Evolutionary conservation across 2,329 filamentous ascomycete genomes (phyloP).

Genomic region (Sporothrix luriei): DNA sequence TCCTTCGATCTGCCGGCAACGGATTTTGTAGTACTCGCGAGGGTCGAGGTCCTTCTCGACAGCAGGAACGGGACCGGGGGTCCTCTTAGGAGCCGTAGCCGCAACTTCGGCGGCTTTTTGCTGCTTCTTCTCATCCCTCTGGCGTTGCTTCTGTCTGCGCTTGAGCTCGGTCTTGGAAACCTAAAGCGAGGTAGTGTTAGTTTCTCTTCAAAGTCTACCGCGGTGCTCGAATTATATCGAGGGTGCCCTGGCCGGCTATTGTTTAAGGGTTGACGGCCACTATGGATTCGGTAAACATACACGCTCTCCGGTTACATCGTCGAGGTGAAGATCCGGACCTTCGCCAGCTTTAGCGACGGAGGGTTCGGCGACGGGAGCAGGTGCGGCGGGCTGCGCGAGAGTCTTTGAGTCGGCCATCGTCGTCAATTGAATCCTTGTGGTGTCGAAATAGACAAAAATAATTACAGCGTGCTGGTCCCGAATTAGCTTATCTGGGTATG

Average conservation of each 20-base stretch:
- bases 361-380: constrained; percentile 26
- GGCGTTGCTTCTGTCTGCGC: constrained; percentile 89
- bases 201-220: background rate
- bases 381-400: constrained; percentile 26
- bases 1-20: constrained; percentile 76
- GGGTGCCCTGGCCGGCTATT: no score
- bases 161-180: constrained; percentile 87
- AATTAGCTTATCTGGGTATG: no score
- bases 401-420: constrained; percentile 35
- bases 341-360: constrained; percentile 12
- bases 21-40: constrained; percentile 89
- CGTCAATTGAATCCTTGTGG: background rate
- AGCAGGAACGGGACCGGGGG: constrained; percentile 56
- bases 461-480: no score
- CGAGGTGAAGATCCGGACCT: constrained; percentile 68
- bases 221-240: background rate
- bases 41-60: constrained; percentile 66
- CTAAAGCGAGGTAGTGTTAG: constrained; percentile 27
- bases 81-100: constrained; percentile 54
- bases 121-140: constrained; percentile 85
- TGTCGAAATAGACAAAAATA: background rate
- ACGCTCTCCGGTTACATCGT: constrained; percentile 86
- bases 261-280: no score
- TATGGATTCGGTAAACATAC: constrained; percentile 29
- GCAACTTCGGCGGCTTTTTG: constrained; percentile 70